Percentiles rank a stretch among this genome's conserved stretches.
phyloP scores from a whole-genome alignment of 768 basidiomycete genomes.

The Mycena capillaripes region DNA sequence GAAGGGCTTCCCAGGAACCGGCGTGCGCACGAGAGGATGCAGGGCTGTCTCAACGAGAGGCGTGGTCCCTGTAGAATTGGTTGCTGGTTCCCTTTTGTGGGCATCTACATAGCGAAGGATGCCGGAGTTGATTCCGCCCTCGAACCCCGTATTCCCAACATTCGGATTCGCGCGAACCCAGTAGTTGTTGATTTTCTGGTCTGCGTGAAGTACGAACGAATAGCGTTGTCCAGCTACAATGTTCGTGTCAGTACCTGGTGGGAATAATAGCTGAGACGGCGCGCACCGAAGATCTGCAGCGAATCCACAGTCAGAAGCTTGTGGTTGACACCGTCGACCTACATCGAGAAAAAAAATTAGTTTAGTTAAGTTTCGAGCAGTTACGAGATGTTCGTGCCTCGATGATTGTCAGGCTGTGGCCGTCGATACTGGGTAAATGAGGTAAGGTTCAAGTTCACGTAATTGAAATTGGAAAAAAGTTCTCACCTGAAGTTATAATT shows the following conservation, averaged over 20 bases:
- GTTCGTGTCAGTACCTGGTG: slow-evolving; percentile 35
- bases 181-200: slow-evolving; percentile 56
- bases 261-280: slow-evolving; percentile 23
- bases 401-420: slow-evolving; percentile 50
- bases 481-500: slow-evolving; percentile 53
- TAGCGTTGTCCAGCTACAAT: slow-evolving; percentile 55
- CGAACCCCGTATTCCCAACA: slow-evolving; percentile 41
- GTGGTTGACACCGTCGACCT: slow-evolving; percentile 53
- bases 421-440: slow-evolving; percentile 58
- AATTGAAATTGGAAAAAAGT: background rate
- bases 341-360: background rate
- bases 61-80: slow-evolving; percentile 41
- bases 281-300: slow-evolving; percentile 51
- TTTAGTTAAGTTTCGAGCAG: background rate
- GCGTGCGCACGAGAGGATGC: slow-evolving; percentile 46
- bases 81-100: slow-evolving; percentile 50
- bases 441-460: background rate
- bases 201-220: slow-evolving; percentile 57
- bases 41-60: slow-evolving; percentile 55
- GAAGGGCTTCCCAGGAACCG: slow-evolving; percentile 47
- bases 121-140: slow-evolving; percentile 55
- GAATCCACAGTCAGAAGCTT: slow-evolving; percentile 54
- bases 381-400: background rate
- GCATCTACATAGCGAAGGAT: slow-evolving; percentile 56
- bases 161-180: slow-evolving; percentile 58